Conservation (phyloP, 805 yeast genomes). For the Sugiyamaella floridensis region DNA sequence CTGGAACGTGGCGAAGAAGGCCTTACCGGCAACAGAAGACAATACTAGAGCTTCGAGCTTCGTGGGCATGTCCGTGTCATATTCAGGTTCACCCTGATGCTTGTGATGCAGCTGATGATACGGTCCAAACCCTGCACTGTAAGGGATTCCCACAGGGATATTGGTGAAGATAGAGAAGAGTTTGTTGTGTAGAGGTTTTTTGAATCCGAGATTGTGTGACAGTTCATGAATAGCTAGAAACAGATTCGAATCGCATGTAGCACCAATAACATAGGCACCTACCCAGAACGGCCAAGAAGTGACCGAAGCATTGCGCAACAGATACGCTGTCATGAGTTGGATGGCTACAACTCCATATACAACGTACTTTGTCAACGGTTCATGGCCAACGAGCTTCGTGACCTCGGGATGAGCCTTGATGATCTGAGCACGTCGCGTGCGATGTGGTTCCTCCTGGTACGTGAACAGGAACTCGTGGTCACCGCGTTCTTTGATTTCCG, state of each 20-base stretch:
- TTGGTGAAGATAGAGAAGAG: conserved; percentile 71
- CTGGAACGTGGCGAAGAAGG: conserved; percentile 85
- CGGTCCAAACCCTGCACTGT: conserved; percentile 81
- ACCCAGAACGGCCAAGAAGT: conserved; percentile 48
- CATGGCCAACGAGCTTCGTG: conserved; percentile 73
- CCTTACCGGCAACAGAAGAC: conserved; percentile 75
- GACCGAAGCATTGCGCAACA: conserved; percentile 49
- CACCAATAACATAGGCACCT: conserved; percentile 74
- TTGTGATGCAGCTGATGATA: conserved; percentile 90
- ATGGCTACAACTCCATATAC: conserved; percentile 55
- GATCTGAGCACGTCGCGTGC: conserved; percentile 63
- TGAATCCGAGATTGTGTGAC: conserved; percentile 78
- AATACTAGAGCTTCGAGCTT: conserved; percentile 64
- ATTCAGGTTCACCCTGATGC: conserved; percentile 73
- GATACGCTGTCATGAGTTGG: conserved; percentile 62
- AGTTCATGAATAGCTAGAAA: conserved; percentile 86
- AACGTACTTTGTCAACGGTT: conserved; percentile 77
- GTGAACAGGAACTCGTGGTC: conserved; percentile 73
- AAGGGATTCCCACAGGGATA: conserved; percentile 84
- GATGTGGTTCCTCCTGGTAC: conserved; percentile 72
- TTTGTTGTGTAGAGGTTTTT: conserved; percentile 68
- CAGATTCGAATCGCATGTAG: conserved; percentile 75
- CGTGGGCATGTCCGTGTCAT: conserved; percentile 88
- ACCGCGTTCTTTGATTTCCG: neutral
- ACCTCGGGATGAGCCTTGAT: conserved; percentile 73